Conservation (phyloP, 768 basidiomycete species). For the Russula dissimulans region DNA sequence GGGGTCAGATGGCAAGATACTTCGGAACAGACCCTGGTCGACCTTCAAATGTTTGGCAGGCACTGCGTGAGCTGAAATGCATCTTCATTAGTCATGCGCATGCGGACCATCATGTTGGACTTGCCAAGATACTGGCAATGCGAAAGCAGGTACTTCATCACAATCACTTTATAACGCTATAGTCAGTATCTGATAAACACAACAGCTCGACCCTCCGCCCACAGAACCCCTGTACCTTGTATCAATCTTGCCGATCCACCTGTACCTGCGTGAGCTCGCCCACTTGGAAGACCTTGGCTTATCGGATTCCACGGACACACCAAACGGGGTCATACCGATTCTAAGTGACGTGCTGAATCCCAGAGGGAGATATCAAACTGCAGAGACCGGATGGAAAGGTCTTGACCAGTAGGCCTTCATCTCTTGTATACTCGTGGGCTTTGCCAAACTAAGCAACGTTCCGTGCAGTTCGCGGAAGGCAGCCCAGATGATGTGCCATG, state of each 20-base stretch:
- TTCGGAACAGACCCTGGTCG: constrained; percentile 46
- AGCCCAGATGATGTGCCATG: constrained; percentile 13
- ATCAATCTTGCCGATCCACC: constrained; percentile 42
- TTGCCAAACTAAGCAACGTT: not conserved
- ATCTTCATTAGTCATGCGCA: constrained; percentile 88
- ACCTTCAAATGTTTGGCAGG: constrained; percentile 39
- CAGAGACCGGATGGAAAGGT: not conserved
- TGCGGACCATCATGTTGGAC: constrained; percentile 85
- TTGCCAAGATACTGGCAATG: constrained; percentile 63
- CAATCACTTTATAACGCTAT: not conserved
- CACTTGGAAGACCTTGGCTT: constrained; percentile 68
- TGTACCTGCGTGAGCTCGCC: constrained; percentile 64
- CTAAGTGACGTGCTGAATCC: constrained; percentile 22
- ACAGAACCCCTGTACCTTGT: constrained; percentile 63
- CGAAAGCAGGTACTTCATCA: constrained; percentile 48
- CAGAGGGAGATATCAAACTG: not conserved
- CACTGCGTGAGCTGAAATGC: constrained; percentile 62
- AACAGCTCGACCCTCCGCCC: constrained; percentile 56
- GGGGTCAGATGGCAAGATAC: constrained; percentile 75
- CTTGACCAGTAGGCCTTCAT: constrained; percentile 1
- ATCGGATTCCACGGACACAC: constrained; percentile 31
- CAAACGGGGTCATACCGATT: constrained; percentile 42
- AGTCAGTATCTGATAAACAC: not conserved
- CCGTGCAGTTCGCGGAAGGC: constrained; percentile 13
- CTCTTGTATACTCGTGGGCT: not conserved